phyloP scores from a whole-genome alignment of 805 yeast genomes.

The Torulaspora gathmanii region DNA sequence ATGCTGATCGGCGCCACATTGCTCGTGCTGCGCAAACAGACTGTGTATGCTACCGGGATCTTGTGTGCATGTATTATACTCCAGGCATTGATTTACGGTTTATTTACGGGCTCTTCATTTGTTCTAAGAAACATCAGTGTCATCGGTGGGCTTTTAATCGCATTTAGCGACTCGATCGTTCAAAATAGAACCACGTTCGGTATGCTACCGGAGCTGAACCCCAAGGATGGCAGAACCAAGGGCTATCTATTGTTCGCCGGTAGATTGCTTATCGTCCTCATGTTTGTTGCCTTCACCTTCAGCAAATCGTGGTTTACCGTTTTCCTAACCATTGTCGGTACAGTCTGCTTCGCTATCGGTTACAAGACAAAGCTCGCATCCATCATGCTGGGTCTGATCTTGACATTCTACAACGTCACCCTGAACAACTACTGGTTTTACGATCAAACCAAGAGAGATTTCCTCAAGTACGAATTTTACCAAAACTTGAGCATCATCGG shows the following conservation, averaged over 20 bases:
- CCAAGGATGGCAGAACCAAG: conserved; percentile 55
- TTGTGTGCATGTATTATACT: conserved; percentile 65
- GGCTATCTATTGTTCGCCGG: conserved; percentile 85
- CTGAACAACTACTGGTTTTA: conserved; percentile 89
- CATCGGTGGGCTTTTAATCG: conserved; percentile 86
- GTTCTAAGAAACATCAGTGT: conserved; percentile 83
- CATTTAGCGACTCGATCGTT: conserved; percentile 79
- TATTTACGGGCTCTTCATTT: conserved; percentile 74
- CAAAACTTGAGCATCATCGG: conserved; percentile 95
- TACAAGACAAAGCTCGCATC: conserved; percentile 91
- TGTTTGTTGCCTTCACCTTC: conserved; percentile 80
- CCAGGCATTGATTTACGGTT: conserved; percentile 87
- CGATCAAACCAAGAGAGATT: conserved; percentile 69
- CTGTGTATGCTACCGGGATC: conserved; percentile 64
- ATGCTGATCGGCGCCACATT: conserved; percentile 73
- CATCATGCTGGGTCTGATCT: conserved; percentile 56
- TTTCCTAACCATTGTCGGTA: conserved; percentile 62
- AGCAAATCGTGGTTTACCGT: conserved; percentile 68
- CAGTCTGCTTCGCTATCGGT: conserved; percentile 79
- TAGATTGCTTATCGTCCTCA: conserved; percentile 73
- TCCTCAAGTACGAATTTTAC: conserved; percentile 85
- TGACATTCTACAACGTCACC: conserved; percentile 69
- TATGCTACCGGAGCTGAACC: conserved; percentile 49
- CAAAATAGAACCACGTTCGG: conserved; percentile 58
- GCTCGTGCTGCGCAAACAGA: conserved; percentile 63